Conservation (phyloP, 2,329 filamentous ascomycete species). For the Nothopassalora personata region DNA sequence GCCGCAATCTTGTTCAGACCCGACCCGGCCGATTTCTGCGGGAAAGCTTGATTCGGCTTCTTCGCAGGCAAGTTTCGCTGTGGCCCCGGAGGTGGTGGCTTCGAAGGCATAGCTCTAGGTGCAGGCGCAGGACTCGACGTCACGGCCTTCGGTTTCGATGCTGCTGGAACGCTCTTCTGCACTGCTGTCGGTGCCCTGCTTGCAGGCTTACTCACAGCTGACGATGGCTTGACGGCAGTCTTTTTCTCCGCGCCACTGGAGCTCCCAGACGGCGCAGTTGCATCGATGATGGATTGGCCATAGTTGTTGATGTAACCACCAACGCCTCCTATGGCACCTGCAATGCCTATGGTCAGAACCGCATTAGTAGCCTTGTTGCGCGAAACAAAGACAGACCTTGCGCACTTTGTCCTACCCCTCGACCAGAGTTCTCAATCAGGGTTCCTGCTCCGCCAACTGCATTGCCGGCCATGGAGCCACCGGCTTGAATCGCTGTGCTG, state of each 20-base stretch:
- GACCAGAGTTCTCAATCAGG: slow-evolving; percentile 31
- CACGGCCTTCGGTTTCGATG: not conserved
- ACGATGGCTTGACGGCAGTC: slow-evolving; percentile 21
- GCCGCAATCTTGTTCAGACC: slow-evolving; percentile 4
- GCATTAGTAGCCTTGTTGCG: slow-evolving; percentile 3
- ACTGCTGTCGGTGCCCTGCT: slow-evolving; percentile 1
- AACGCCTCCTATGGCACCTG: slow-evolving; percentile 31
- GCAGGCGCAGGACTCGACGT: not conserved
- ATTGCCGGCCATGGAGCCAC: slow-evolving; percentile 35
- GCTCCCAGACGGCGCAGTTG: slow-evolving; percentile 29
- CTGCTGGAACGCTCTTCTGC: not conserved
- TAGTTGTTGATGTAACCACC: slow-evolving; percentile 34
- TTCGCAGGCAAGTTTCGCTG: slow-evolving; percentile 6
- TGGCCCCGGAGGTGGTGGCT: slow-evolving; percentile 2
- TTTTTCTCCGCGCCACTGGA: slow-evolving; percentile 21
- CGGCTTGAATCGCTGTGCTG: slow-evolving; percentile 32
- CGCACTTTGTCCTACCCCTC: slow-evolving; percentile 32
- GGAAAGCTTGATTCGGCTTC: slow-evolving; percentile 3
- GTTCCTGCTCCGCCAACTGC: slow-evolving; percentile 34
- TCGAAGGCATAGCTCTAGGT: slow-evolving; percentile 10
- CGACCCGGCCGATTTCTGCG: not conserved
- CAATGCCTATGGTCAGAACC: slow-evolving; percentile 29
- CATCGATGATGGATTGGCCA: slow-evolving; percentile 28
- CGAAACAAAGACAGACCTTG: slow-evolving; percentile 14
- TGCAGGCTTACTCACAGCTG: slow-evolving; percentile 12